Base-by-base conservation (phyloP, 2,329 filamentous ascomycete genomes). In the Ceratocystis cacaofunesta region DNA sequence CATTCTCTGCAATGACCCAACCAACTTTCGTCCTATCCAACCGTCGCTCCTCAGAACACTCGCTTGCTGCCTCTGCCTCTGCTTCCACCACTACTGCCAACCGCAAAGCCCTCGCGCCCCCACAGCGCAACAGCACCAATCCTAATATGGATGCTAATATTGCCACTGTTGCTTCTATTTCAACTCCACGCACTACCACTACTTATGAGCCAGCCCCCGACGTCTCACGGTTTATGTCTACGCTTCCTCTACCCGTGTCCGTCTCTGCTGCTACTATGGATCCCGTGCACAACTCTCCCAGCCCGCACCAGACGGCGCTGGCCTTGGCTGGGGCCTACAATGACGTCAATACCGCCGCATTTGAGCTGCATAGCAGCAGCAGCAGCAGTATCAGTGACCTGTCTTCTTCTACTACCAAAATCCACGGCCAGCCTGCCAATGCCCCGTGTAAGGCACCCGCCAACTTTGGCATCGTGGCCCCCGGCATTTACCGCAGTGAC, bases 391-490 rank as follows among this genome's bases (percentile, higher is more conserved):
- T 19, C 15, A 19, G 44, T 48, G 44, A 48, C 19, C 36, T 41
- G 36, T 50, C 46, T 22, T 7, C 46, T n/a, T 50, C 46, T 2
- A 10, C 46, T 22, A 12, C 46, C 17, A 22, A 10, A 7, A 50
- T 2, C 7, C 17, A n/a, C 46, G n/a, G 10, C 46, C 12, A 19
- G 46, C 6, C 50, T 25, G 50, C 8, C 50, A 22, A 12, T 25
- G 50, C 2, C 19, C 32, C 7, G 44, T 28, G 67, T 69, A 46
- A 73, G 74, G 12, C 70, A 74, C 5, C 88, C 89, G 1, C 71
- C 76, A 96, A 96, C 72, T 96, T 92, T 74, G 89, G 87, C 19
- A 76, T 84, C 32, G 87, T 96, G 22, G 77, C 86, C 22, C 82
- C 85, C 5, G 86, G 87, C 7, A 79, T 96, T 32, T 96, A 90